Evolutionary conservation across 164 flowering plant genomes (phyloP), one percentile per base, ranked within the genome.

Genomic region (Stephania japonica): DNA sequence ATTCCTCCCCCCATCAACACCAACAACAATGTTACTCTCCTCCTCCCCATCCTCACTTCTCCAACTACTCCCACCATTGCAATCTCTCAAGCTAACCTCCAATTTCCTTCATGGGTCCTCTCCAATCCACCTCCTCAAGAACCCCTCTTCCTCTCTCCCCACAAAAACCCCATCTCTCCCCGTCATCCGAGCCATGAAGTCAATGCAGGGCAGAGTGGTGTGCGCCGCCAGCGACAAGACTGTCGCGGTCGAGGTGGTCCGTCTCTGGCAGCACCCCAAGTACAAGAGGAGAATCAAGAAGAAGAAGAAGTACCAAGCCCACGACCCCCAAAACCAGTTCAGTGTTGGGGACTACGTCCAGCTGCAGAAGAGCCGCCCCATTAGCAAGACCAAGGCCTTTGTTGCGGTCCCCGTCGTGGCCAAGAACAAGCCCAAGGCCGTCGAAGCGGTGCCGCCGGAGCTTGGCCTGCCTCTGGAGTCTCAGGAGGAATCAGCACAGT

Each of bases 231-330:
- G 44, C 81, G 93, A 92, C 87, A 94, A 94, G 81, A 92, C 97
- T 0, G 92, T 90, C 47, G 76, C 68, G 23, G 77, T 75, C 10
- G 77, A 75, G 27, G 73, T 75, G 23, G 82, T 80, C 8, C 86
- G 97, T 0, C 79, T 90, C 9, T 91, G 89, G 3, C 91, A 90
- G 1, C 95, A 92, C 77, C 97, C 98, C 9, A 94, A 91, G 83
- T 94, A 92, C 88, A 89, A 91, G 84, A 81, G 92, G 18, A 80
- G 97, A 47, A 85, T 90, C 42, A 86, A 90, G 85, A 88, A 64
- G 80, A 94, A 89, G 97, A 91, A 91, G 93, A 94, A 86, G 90
- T 92, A 70, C 85, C 97, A 92, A 76, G 98, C 94, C 10, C 97
- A 94, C 61, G 98, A 94, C 90, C 91, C 93, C 0, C 88, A 86